These are phyloP conservation scores for Phlebiopsis flavidoalba DNA, from an alignment of 768 basidiomycete species.

Conservation along the genomic window DNA sequence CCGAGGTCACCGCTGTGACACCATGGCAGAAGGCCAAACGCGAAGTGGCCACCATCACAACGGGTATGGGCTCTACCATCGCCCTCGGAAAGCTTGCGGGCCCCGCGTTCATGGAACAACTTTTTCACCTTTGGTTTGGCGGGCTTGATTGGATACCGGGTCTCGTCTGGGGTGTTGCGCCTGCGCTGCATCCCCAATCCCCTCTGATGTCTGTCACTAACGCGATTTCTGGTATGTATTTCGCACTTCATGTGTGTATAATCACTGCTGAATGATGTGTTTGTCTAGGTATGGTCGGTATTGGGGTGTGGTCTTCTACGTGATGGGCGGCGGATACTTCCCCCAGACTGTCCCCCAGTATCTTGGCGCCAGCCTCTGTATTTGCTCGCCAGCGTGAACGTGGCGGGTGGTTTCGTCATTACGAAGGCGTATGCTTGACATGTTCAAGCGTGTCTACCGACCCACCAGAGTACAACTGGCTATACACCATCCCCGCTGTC, in stretches of 20 bases:
- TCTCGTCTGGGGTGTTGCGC: slow-evolving; percentile 82
- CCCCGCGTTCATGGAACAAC: slow-evolving; percentile 79
- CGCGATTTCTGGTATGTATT: slow-evolving; percentile 76
- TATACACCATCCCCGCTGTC: slow-evolving; percentile 74
- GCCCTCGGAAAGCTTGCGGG: slow-evolving; percentile 78
- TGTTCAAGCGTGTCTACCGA: slow-evolving; percentile 90
- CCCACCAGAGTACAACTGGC: slow-evolving; percentile 84
- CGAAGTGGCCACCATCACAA: slow-evolving; percentile 70
- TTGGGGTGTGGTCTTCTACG: slow-evolving; percentile 84
- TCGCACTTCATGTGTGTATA: neutral
- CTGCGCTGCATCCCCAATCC: slow-evolving; percentile 83
- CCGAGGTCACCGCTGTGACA: slow-evolving; percentile 55
- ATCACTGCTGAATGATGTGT: neutral
- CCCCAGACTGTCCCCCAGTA: slow-evolving; percentile 78
- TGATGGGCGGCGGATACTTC: slow-evolving; percentile 86
- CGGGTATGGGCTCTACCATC: slow-evolving; percentile 69
- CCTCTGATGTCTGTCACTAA: slow-evolving; percentile 91
- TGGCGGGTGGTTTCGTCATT: slow-evolving; percentile 84
- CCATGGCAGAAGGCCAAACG: slow-evolving; percentile 81
- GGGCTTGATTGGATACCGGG: slow-evolving; percentile 80
- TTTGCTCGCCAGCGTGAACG: slow-evolving; percentile 84
- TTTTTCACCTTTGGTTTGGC: slow-evolving; percentile 89
- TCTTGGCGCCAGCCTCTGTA: slow-evolving; percentile 78
- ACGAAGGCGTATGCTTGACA: slow-evolving; percentile 91
- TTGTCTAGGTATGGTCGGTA: slow-evolving; percentile 60